Conservation (phyloP, 768 basidiomycete species). For the Boletus insuetus region DNA sequence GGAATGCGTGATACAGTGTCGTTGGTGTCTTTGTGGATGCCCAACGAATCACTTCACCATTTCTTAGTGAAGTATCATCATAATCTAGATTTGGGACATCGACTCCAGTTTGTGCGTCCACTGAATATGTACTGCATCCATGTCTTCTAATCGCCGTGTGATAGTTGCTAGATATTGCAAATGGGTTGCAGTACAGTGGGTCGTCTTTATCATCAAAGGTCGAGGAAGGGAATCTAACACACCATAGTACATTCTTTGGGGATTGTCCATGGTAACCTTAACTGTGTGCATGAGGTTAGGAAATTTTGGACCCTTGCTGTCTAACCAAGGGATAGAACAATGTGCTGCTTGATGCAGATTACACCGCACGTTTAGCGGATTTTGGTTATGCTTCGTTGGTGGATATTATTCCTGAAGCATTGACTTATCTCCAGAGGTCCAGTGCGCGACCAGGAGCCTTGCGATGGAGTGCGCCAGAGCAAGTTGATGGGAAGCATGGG, state of each 20-base stretch:
- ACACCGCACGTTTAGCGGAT: constrained; percentile 40
- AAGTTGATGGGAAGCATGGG: too few species aligned
- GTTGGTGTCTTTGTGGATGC: constrained; percentile 33
- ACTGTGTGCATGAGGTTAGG: constrained; percentile 1
- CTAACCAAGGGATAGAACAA: constrained; percentile 13
- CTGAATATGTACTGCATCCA: background rate
- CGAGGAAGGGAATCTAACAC: background rate
- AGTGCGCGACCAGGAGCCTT: background rate
- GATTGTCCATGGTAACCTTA: constrained; percentile 20
- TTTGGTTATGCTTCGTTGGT: constrained; percentile 38
- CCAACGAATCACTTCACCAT: constrained; percentile 19
- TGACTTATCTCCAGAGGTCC: constrained; percentile 3
- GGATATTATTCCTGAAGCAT: constrained; percentile 4
- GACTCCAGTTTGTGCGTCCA: constrained; percentile 13
- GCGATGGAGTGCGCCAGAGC: background rate
- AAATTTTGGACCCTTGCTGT: background rate
- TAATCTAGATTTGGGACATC: background rate
- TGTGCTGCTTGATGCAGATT: constrained; percentile 11
- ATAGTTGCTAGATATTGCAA: constrained; percentile 14
- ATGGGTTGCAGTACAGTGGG: constrained; percentile 17
- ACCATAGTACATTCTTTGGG: constrained; percentile 12
- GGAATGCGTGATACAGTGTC: constrained; percentile 20
- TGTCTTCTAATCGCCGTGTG: constrained; percentile 15
- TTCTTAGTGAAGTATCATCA: constrained; percentile 10
- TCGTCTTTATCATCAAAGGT: background rate